Percentiles rank a stretch among this genome's conserved stretches.
Conservation (phyloP, 2,329 filamentous ascomycete genomes). For the Corynespora cassiicola region DNA sequence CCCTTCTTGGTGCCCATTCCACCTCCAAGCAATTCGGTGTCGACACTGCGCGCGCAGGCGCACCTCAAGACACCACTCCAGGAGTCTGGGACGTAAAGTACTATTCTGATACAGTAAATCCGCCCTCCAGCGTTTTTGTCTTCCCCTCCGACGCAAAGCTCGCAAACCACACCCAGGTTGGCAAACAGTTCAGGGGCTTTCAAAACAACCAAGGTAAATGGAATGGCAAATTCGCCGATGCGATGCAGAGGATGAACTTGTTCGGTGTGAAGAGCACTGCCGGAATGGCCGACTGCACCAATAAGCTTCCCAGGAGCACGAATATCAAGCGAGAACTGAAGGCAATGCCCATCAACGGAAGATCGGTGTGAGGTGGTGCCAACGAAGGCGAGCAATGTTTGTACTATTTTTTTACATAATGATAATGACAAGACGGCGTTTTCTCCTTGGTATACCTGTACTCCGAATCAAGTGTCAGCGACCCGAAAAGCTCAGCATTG, state of each 20-base stretch:
- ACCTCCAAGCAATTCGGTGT: slow-evolving; percentile 40
- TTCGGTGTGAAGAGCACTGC: slow-evolving; percentile 10
- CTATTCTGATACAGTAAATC: slow-evolving; percentile 24
- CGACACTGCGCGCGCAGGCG: slow-evolving; percentile 33
- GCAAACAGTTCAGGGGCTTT: slow-evolving; percentile 35
- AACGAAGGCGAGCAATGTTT: too few relatives aligned
- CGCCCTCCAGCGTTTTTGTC: slow-evolving; percentile 22
- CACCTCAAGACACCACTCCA: slow-evolving; percentile 53
- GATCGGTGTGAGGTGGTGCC: too few relatives aligned
- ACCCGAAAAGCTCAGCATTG: too few relatives aligned
- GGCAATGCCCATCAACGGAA: slow-evolving; percentile 2
- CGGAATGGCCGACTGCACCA: slow-evolving; percentile 14
- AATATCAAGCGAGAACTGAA: slow-evolving; percentile 8
- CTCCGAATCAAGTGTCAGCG: too few relatives aligned
- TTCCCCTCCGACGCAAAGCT: slow-evolving; percentile 42
- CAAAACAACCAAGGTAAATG: slow-evolving; percentile 34
- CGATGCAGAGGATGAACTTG: slow-evolving; percentile 15
- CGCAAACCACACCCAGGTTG: slow-evolving; percentile 29
- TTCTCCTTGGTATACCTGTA: too few relatives aligned
- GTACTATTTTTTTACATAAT: too few relatives aligned
- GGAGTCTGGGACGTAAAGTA: slow-evolving; percentile 25
- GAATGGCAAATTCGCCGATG: slow-evolving; percentile 27
- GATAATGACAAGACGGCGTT: too few relatives aligned
- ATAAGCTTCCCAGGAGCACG: slow-evolving; percentile 8
- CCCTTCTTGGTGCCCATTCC: slow-evolving; percentile 61